A percentile compares a stretch with the other conserved stretches of the same genome.
Conservation (phyloP, 148 eudicot genomes). For the Oxyria digyna region DNA sequence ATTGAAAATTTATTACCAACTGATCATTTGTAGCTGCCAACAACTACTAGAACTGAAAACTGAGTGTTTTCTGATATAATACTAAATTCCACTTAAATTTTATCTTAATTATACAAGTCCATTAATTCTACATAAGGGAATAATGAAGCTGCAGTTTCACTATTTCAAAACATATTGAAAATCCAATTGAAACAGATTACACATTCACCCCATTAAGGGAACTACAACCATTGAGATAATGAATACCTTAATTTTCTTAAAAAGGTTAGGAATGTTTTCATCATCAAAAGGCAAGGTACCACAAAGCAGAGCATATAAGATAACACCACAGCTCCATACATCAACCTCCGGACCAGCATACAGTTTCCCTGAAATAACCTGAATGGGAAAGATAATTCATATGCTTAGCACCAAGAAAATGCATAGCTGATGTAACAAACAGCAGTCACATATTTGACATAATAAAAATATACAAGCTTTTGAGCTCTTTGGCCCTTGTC, state of each 20-base stretch:
- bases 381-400: background rate
- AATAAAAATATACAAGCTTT: no score
- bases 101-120: background rate
- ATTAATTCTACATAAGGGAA: background rate
- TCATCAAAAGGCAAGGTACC: conserved; percentile 98
- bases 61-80: background rate
- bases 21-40: background rate
- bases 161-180: background rate
- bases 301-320: conserved; percentile 93
- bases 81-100: background rate
- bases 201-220: background rate
- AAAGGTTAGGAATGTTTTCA: conserved; percentile 94
- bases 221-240: background rate
- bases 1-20: background rate
- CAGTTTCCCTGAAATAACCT: conserved; percentile 94
- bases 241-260: conserved; percentile 90
- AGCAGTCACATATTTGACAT: background rate
- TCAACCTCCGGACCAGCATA: conserved; percentile 99
- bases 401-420: background rate
- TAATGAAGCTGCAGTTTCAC: background rate
- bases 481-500: background rate
- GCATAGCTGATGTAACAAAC: background rate
- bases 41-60: background rate
- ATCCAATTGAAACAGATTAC: background rate
- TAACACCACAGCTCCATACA: conserved; percentile 99